Evolutionary conservation across 306 rosid genomes (phyloP), one percentile per base, ranked within the genome.

Genomic region (Carpinus fangiana): DNA sequence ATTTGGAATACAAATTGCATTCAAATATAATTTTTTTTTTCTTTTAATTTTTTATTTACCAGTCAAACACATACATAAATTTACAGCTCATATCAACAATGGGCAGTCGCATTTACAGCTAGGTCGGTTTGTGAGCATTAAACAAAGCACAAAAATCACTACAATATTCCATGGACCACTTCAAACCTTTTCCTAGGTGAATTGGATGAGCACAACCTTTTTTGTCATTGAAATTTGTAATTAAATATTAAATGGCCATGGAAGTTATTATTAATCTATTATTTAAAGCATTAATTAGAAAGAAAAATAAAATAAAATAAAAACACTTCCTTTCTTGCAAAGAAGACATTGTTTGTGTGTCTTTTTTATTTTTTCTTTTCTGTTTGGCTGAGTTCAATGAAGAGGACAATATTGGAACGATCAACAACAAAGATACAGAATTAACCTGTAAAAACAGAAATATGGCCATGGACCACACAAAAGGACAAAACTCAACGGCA

Each of bases 401-500:
- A 66, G 50, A 66, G 38, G 50, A 38, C 51, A 31, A 31, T 31
- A 66, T 38, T 4, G 73, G 66, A 78, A 74, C 52, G 17, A 14
- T 59, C 72, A 34, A 66, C 73, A 77, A 77, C 28, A 26, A 45
- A 43, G 70, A 74, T 78, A 78, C 66, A 65, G 36, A 23, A 73
- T 21, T 65, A 14, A 48, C 8, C 53, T 62, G 75, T 61, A 48
- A 52, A 52, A 41, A 76, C 59, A 67, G 51, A 50, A 20, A 53
- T 23, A 23, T 72, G n/a, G 43, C 56, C 28, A 70, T 43, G 70
- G 69, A 73, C 76, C 78, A 23, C 60, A 46, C 46, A 51, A 48
- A 57, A n/a, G 41, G 82, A 78, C 83, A 78, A 78, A 74, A 2
- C 20, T 78, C 5, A 56, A 73, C 51, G 82, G 70, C 82, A 78